A percentile compares a stretch with the other conserved stretches of the same genome.
These are phyloP conservation scores for Rhododendron mucronatum DNA, from an alignment of 148 eudicot species.

Conservation along the genomic window DNA sequence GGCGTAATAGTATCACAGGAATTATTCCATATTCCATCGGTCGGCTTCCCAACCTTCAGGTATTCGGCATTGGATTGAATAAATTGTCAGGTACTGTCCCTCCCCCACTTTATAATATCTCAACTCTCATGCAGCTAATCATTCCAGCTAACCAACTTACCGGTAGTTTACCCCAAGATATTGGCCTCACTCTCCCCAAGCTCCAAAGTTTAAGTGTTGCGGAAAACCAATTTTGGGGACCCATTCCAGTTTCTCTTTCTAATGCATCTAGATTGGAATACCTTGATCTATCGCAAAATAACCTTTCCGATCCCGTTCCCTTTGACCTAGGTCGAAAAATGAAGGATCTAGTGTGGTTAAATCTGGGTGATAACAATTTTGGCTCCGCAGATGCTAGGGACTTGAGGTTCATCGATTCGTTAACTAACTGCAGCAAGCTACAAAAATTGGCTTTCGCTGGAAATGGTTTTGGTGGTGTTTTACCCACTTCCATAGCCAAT, in stretches of 20 bases:
- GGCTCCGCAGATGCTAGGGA: not conserved
- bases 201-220: not conserved
- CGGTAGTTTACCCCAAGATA: not conserved
- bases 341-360: not conserved
- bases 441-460: not conserved
- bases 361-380: not conserved
- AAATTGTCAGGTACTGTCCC: not conserved
- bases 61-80: not conserved
- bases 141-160: too few species aligned
- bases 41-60: not conserved
- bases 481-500: slow-evolving; percentile 14
- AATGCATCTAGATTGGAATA: not conserved
- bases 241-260: not conserved
- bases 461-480: slow-evolving; percentile 8
- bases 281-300: not conserved
- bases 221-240: not conserved
- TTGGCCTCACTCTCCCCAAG: too few species aligned
- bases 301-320: not conserved
- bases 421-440: not conserved
- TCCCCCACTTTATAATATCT: not conserved
- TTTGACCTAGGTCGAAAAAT: too few species aligned
- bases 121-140: too few species aligned
- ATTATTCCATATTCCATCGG: not conserved
- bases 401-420: not conserved
- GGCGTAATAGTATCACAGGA: not conserved